Evolutionary conservation across 257 asterid genomes (phyloP).

Genomic region (Lycium barbarum): DNA sequence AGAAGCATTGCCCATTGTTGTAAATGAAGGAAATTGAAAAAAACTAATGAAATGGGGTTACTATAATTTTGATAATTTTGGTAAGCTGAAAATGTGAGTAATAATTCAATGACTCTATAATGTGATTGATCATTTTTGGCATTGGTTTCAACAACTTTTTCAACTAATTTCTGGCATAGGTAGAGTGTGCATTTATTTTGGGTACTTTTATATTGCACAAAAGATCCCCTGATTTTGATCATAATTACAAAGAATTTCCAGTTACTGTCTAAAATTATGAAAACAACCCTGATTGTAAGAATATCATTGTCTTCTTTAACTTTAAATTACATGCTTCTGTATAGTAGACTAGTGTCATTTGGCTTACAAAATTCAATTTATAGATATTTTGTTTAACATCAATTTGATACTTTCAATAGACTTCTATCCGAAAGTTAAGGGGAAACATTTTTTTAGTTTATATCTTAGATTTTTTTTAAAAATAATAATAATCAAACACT

Average conservation of each 20-base stretch:
- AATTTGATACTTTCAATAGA: no score
- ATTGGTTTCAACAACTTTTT: not conserved
- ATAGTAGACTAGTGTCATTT: no score
- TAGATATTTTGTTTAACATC: no score
- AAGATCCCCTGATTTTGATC: not conserved
- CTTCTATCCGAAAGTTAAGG: no score
- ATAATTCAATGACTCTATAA: not conserved
- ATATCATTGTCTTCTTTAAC: no score
- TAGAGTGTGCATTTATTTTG: not conserved
- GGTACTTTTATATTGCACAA: not conserved
- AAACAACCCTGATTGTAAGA: no score
- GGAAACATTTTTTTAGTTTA: no score
- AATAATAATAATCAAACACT: no score
- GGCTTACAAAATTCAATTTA: no score
- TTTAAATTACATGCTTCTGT: no score
- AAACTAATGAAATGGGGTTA: not conserved
- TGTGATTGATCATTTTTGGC: not conserved
- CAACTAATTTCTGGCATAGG: not conserved
- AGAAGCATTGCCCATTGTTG: conserved; percentile 72
- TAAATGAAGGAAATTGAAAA: not conserved
- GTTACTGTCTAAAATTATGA: no score
- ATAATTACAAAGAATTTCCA: not conserved
- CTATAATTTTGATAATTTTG: not conserved
- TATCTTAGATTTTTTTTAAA: no score
- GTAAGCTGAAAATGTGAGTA: not conserved